These are phyloP conservation scores for Penicillium steckii DNA, from an alignment of 495 filamentous ascomycete genomes.

Conservation along the genomic window DNA sequence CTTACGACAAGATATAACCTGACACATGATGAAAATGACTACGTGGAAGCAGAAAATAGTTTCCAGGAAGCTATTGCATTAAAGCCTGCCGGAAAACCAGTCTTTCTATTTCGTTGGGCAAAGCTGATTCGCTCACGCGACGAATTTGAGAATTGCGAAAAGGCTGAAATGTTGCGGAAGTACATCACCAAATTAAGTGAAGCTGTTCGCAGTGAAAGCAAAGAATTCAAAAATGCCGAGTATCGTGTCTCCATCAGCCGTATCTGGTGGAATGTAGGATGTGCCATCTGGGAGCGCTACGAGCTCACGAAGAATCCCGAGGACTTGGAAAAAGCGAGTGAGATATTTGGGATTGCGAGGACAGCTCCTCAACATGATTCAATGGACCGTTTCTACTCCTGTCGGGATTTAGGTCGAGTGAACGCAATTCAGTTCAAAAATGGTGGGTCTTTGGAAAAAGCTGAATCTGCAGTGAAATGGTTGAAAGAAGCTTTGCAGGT, in stretches of 20 bases:
- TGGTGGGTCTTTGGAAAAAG: not conserved
- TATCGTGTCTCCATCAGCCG: conserved; percentile 2
- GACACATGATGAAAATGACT: not conserved
- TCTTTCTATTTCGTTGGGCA: conserved; percentile 5
- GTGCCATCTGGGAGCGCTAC: not conserved
- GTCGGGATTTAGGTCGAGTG: conserved; percentile 2
- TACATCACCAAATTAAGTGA: conserved; percentile 1
- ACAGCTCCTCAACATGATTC: not conserved
- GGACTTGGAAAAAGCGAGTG: conserved; percentile 1
- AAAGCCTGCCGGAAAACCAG: not conserved
- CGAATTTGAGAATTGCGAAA: not conserved
- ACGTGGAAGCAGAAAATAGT: not conserved
- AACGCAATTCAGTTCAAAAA: conserved; percentile 1
- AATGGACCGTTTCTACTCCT: not conserved
- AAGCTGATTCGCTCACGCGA: not conserved
- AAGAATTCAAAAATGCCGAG: not conserved
- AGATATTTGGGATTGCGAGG: not conserved
- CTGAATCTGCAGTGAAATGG: not conserved
- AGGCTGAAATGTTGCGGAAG: conserved; percentile 1
- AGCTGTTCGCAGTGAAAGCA: conserved; percentile 1
- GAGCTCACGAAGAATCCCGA: not conserved
- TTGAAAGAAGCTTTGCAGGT: conserved; percentile 2
- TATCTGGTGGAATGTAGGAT: conserved; percentile 6
- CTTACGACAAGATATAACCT: not conserved
- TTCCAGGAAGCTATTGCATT: not conserved